Conservation (phyloP, 2,329 filamentous ascomycete species). For the Aspergillaceae sp. region DNA sequence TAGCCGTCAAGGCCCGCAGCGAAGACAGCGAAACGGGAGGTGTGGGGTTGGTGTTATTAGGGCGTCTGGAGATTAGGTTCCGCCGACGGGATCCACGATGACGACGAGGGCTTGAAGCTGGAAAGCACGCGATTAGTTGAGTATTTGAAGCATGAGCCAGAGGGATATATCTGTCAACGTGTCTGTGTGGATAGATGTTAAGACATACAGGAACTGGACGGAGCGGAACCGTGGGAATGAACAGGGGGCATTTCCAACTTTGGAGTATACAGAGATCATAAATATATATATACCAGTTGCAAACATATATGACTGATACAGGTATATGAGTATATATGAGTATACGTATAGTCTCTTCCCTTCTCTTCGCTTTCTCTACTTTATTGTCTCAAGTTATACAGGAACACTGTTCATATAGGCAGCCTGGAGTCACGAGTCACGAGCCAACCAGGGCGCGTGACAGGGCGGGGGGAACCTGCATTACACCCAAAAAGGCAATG, state of each 20-base stretch:
- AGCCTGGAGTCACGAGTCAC: not conserved
- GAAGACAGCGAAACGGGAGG: conserved; percentile 32
- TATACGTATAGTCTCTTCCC: not conserved
- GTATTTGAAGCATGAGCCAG: conserved; percentile 1
- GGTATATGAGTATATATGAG: no score
- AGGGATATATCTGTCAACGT: not conserved
- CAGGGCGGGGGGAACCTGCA: no score
- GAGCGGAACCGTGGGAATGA: conserved; percentile 13
- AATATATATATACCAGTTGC: no score
- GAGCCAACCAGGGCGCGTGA: not conserved
- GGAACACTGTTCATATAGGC: not conserved
- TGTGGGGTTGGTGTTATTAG: conserved; percentile 30
- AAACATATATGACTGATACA: no score
- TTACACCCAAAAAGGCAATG: no score
- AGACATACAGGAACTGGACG: conserved; percentile 9
- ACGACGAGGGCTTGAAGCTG: conserved; percentile 15
- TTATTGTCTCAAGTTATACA: not conserved
- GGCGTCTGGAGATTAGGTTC: conserved; percentile 26
- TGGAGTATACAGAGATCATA: no score
- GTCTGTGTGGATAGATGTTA: not conserved
- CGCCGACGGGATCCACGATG: conserved; percentile 27
- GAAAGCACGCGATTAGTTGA: conserved; percentile 17
- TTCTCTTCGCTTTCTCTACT: not conserved
- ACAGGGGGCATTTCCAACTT: conserved; percentile 3
- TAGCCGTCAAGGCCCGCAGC: conserved; percentile 29